Base-by-base conservation (phyloP, 805 yeast species). In the Barnettozyma sp. region DNA sequence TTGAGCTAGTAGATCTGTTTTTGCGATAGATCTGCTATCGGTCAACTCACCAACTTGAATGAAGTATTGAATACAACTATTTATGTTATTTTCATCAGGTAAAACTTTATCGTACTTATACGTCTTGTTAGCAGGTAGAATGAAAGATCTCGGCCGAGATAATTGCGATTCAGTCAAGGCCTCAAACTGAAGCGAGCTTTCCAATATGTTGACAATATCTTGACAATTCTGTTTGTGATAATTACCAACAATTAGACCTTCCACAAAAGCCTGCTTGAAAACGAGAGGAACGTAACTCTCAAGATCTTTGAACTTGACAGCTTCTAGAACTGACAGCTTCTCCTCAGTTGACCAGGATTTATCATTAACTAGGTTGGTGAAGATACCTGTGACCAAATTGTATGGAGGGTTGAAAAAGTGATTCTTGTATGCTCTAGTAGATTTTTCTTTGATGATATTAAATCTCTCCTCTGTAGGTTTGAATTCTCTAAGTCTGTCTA, bases 21-120 rank as follows among this genome's bases (percentile, higher is more conserved):
- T 52, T 1, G 78, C 71, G 30, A 76, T 61, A 6, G 58, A 47
- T 30, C 56, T 59, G n/a, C 50, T 36, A 58, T 82, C 65, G 41
- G 65, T 48, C 38, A 63, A 37, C 42, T 66, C 54, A 11, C 82
- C 86, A 24, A 85, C 56, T 57, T 86, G 95, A 30, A 79, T 63
- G 42, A 73, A 76, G 49, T 84, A 76, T 47, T 84, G 94, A 46
- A 87, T 74, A 56, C 94, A 83, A 0, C 95, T 82, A 53, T 90
- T 90, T 39, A 81, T 70, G 54, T 90, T 85, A 36, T 76, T 63
- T 4, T 70, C 63, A 56, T 88, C 96, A 30, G 68, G 73, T 33
- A 82, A 59, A 1, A 48, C 40, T 19, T 65, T 58, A 36, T 76
- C 76, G 44, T 58, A 78, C 44, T 76, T 66, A 40, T 56, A 64